These are phyloP conservation scores for Hansenula sp. DNA, from an alignment of 1,139 yeast species.

Conservation along the genomic window DNA sequence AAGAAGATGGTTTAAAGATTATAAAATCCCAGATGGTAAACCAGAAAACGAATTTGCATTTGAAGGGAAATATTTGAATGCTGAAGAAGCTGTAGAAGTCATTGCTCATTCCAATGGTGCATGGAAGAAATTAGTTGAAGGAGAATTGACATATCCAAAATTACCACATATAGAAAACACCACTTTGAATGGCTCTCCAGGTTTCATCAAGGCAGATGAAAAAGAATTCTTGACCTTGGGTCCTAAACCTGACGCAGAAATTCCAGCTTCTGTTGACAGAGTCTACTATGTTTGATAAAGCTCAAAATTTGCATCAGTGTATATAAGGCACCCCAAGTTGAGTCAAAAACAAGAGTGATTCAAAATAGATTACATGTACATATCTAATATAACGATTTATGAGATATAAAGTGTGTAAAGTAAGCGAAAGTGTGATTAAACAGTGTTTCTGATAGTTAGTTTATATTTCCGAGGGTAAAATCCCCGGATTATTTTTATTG, in stretches of 20 bases:
- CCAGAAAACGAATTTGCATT: constrained; percentile 83
- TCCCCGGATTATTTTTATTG: not conserved
- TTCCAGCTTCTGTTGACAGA: constrained; percentile 34
- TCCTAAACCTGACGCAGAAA: constrained; percentile 26
- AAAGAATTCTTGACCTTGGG: constrained; percentile 18
- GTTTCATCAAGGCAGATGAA: constrained; percentile 18
- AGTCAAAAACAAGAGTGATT: no score
- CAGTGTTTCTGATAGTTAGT: not conserved
- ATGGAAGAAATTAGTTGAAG: constrained; percentile 67
- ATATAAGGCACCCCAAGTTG: no score
- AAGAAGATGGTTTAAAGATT: constrained; percentile 90
- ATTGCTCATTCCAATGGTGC: constrained; percentile 74
- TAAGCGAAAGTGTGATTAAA: no score
- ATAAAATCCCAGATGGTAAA: constrained; percentile 93
- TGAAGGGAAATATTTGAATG: constrained; percentile 72
- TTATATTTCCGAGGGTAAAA: constrained; percentile 3
- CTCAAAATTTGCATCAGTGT: no score
- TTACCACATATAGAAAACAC: constrained; percentile 33
- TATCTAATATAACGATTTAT: no score
- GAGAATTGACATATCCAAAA: constrained; percentile 38
- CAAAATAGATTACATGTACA: no score
- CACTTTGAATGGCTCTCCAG: constrained; percentile 32
- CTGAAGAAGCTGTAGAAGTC: constrained; percentile 64
- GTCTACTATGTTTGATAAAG: constrained; percentile 29
- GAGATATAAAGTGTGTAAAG: no score